phyloP scores from a whole-genome alignment of 768 basidiomycete genomes.

The Rhizopogon roseolus region DNA sequence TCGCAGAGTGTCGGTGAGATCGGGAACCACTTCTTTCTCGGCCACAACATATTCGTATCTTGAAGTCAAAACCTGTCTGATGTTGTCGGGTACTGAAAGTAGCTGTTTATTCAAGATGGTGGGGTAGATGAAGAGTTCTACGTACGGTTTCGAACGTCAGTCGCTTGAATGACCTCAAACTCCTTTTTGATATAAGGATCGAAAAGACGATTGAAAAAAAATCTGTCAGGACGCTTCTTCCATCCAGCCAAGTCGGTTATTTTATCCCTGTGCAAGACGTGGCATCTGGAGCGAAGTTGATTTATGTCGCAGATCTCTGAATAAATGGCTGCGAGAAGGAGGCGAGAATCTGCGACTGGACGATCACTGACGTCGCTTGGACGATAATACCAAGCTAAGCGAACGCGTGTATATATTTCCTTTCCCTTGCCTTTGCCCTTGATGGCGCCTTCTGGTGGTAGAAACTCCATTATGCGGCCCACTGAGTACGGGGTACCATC shows the following conservation, averaged over 20 bases:
- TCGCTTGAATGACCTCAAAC: constrained; percentile 89
- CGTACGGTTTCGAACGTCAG: constrained; percentile 86
- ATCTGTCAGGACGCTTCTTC: constrained; percentile 92
- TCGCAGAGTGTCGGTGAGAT: constrained; percentile 82
- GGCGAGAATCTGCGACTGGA: constrained; percentile 82
- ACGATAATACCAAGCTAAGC: constrained; percentile 95
- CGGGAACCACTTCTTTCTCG: constrained; percentile 89
- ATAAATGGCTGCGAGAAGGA: constrained; percentile 93
- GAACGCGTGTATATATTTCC: constrained; percentile 75
- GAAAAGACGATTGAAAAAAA: constrained; percentile 94
- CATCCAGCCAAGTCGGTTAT: constrained; percentile 89
- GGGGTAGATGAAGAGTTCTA: constrained; percentile 15
- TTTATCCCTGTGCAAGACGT: constrained; percentile 93
- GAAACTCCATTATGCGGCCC: constrained; percentile 95
- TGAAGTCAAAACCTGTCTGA: constrained; percentile 68
- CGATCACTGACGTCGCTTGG: constrained; percentile 94
- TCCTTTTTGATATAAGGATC: constrained; percentile 98
- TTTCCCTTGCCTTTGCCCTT: constrained; percentile 64
- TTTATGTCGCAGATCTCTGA: constrained; percentile 94
- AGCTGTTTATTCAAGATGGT: constrained; percentile 9
- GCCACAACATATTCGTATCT: constrained; percentile 95
- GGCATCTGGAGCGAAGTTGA: constrained; percentile 89
- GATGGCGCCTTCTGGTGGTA: constrained; percentile 70
- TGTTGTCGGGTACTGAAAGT: constrained; percentile 71
- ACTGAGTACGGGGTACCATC: constrained; percentile 96